Percentiles rank a stretch among this genome's conserved stretches.
phyloP scores from a whole-genome alignment of 306 rosid genomes.

The Rosa persica region DNA sequence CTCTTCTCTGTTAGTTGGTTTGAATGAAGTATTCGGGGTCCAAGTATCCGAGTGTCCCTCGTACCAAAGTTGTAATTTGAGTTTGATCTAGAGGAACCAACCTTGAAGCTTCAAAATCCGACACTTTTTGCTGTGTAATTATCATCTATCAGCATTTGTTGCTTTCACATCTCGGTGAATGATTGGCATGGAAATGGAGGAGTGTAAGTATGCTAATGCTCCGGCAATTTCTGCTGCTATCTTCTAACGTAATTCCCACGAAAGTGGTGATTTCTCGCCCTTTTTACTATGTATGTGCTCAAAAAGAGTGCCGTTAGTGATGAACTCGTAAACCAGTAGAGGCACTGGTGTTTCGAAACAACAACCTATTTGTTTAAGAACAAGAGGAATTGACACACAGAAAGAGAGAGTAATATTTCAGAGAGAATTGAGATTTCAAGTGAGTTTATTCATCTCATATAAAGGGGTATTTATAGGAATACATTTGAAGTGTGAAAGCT shows the following conservation, averaged over 20 bases:
- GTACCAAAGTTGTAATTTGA: constrained; percentile 14
- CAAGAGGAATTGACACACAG: no score
- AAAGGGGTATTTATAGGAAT: no score
- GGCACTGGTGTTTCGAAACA: constrained; percentile 30
- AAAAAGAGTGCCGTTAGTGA: constrained; percentile 13
- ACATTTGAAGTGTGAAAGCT: no score
- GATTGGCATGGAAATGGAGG: constrained; percentile 19
- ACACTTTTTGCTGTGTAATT: constrained; percentile 17
- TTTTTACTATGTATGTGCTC: constrained; percentile 16
- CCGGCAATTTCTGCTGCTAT: constrained; percentile 31
- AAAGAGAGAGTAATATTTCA: no score
- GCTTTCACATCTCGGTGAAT: constrained; percentile 32
- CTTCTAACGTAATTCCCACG: constrained; percentile 27
- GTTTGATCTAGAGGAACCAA: constrained; percentile 8
- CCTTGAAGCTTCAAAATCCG: constrained; percentile 16
- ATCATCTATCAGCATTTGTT: constrained; percentile 20
- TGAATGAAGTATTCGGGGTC: constrained; percentile 32
- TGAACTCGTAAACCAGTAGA: constrained; percentile 28
- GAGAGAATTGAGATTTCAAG: no score
- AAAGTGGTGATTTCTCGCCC: neutral
- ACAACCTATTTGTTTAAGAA: no score
- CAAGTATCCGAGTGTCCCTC: constrained; percentile 23
- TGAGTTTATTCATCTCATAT: no score
- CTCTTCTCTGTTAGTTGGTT: constrained; percentile 30
- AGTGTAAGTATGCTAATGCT: constrained; percentile 29